A percentile compares a stretch with the other conserved stretches of the same genome.
phyloP scores from a whole-genome alignment of 169 alveolate species.

The Plasmodium vinckei region DNA sequence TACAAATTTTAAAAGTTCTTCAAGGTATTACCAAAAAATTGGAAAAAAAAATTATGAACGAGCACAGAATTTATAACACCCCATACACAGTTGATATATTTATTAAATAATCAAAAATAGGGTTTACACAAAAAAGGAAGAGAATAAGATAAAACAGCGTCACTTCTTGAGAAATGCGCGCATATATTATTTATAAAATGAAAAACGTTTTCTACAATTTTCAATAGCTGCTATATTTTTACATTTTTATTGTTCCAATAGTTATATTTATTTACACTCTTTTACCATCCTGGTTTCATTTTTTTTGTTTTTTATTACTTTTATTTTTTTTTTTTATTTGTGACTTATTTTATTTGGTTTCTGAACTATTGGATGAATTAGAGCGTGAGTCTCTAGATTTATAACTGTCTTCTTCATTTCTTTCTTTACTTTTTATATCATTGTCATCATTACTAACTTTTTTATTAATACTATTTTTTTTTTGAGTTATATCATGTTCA shows the following conservation, averaged over 20 bases:
- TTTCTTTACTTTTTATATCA: slow-evolving; percentile 6
- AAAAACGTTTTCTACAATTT: too few species aligned
- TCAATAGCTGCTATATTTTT: too few species aligned
- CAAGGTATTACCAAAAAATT: slow-evolving; percentile 14
- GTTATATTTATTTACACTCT: too few species aligned
- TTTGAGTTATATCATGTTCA: slow-evolving; percentile 14
- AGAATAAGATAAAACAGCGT: background rate
- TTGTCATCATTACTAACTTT: background rate
- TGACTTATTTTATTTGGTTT: slow-evolving; percentile 10
- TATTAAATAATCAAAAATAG: slow-evolving; percentile 8
- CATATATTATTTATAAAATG: too few species aligned
- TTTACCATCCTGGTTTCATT: too few species aligned
- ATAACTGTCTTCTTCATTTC: slow-evolving; percentile 13
- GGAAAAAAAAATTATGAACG: slow-evolving; percentile 24
- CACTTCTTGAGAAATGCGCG: too few species aligned
- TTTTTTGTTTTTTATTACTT: slow-evolving; percentile 8
- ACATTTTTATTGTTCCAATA: too few species aligned
- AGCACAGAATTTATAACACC: slow-evolving; percentile 28
- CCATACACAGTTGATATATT: slow-evolving; percentile 67
- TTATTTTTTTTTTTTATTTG: slow-evolving; percentile 9
- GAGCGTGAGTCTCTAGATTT: slow-evolving; percentile 21
- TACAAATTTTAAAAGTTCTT: slow-evolving; percentile 60
- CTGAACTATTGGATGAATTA: slow-evolving; percentile 9
- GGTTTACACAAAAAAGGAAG: slow-evolving; percentile 5
- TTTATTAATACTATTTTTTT: background rate